Evolutionary conservation across 768 basidiomycete species (phyloP), one percentile per base, ranked within the genome.

Genomic region (Obba rivulosa): DNA sequence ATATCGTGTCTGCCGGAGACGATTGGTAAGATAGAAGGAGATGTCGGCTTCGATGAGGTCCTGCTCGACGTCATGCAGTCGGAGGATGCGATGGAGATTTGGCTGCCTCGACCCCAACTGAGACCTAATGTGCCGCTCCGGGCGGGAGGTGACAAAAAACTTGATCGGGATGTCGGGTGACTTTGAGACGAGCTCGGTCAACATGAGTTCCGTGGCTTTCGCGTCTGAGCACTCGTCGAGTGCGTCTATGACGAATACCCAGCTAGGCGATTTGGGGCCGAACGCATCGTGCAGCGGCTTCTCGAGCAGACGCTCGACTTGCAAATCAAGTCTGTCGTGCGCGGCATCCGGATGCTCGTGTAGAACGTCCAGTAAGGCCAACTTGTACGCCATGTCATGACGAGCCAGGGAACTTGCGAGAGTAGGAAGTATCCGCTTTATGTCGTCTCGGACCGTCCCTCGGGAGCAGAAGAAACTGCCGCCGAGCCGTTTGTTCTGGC

Each of bases 391-490:
- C n/a, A 38, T 24, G 8, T 28, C 24, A 9, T 34, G 18, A 9
- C n/a, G 35, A 2, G 50, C 45, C 11, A 51, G 50, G 23, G 46
- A 45, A 35, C 21, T 36, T 11, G 45, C 50, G 31, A 70, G 61
- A 1, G 70, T 70, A 2, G 50, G 45, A 21, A 51, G 22, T n/a
- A 51, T 21, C 22, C 41, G 42, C 18, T 40, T 46, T 14, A 20
- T 38, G 9, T 46, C 20, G 16, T 47, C 36, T 35, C 35, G 40
- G 28, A 13, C 28, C 31, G 52, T 55, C 9, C 46, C 50, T 2
- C 57, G 51, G 34, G 64, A 58, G 46, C 68, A 70, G 51, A 63
- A 65, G 50, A 65, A 69, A 16, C 56, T 66, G 3, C 65, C 62
- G 5, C 66, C 69, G 13, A 72, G 63, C 10, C 49, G 39, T 2